These are phyloP conservation scores for Silene latifolia DNA, from an alignment of 148 eudicot species.

Conservation along the genomic window DNA sequence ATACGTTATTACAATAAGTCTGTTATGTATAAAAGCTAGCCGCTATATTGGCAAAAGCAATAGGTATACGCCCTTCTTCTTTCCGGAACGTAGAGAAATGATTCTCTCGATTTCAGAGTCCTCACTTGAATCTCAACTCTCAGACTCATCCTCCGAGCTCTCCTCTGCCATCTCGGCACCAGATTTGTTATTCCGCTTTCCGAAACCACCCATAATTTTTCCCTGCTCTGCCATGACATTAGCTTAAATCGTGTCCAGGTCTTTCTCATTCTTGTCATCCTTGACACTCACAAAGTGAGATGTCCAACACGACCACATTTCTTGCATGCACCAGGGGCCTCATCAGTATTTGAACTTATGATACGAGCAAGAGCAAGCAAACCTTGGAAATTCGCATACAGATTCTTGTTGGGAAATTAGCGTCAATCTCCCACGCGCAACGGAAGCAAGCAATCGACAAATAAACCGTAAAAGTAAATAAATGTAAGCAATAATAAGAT, in stretches of 20 bases:
- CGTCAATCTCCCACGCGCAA: too few species aligned
- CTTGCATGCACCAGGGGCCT: slow-evolving; percentile 93
- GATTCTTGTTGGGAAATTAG: too few species aligned
- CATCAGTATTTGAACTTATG: slow-evolving; percentile 62
- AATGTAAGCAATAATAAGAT: too few species aligned
- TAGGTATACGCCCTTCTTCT: slow-evolving; percentile 34
- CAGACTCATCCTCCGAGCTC: slow-evolving; percentile 65
- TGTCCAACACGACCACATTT: slow-evolving; percentile 96
- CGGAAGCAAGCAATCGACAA: too few species aligned
- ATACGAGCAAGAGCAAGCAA: slow-evolving; percentile 80
- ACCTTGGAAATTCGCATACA: slow-evolving; percentile 81
- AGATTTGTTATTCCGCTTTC: slow-evolving; percentile 34
- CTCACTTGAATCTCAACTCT: slow-evolving; percentile 76
- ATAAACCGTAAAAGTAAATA: too few species aligned
- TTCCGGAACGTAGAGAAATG: slow-evolving; percentile 57
- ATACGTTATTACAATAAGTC: too few species aligned
- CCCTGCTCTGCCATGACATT: slow-evolving; percentile 66
- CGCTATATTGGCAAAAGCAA: too few species aligned
- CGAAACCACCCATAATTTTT: slow-evolving; percentile 56
- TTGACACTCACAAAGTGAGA: slow-evolving; percentile 73
- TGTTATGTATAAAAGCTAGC: too few species aligned
- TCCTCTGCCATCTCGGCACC: slow-evolving; percentile 53
- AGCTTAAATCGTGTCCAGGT: slow-evolving; percentile 51
- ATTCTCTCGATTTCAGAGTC: slow-evolving; percentile 87
- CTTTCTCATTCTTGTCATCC: slow-evolving; percentile 56